phyloP scores from a whole-genome alignment of 352 stramenopile genomes.

The Elongisporangium undulatum region DNA sequence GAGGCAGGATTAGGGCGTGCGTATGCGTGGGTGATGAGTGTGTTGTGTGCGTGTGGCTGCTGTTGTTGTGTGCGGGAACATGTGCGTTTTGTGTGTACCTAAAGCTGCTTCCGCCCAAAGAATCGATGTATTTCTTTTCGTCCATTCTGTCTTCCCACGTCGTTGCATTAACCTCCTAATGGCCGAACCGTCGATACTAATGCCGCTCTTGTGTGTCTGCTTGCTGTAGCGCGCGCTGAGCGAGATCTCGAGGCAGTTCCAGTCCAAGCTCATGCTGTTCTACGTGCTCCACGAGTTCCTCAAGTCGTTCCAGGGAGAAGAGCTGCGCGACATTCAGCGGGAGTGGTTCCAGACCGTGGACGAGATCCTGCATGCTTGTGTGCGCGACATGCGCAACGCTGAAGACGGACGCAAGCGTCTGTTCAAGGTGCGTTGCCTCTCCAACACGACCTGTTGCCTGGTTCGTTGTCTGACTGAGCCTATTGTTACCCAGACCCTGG shows the following conservation, averaged over 20 bases:
- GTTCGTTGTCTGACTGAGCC: background rate
- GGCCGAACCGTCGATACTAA: background rate
- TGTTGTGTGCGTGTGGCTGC: conserved; percentile 7
- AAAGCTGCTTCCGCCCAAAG: background rate
- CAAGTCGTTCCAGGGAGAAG: conserved; percentile 67
- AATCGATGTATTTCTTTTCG: background rate
- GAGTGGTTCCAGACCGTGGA: conserved; percentile 82
- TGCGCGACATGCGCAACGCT: conserved; percentile 56
- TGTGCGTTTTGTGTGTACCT: background rate
- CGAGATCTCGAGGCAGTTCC: conserved; percentile 57
- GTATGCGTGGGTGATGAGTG: conserved; percentile 3
- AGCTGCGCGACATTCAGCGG: conserved; percentile 50
- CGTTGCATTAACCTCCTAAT: background rate
- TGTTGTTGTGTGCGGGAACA: conserved; percentile 5
- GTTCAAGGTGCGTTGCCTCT: conserved; percentile 45
- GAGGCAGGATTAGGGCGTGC: conserved; percentile 4
- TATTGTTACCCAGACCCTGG: conserved; percentile 42
- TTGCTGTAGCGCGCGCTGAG: conserved; percentile 43
- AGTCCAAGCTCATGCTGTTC: conserved; percentile 83
- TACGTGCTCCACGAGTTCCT: conserved; percentile 88
- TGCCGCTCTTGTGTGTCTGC: conserved; percentile 6
- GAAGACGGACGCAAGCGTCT: conserved; percentile 71
- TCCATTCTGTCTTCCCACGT: conserved; percentile 4
- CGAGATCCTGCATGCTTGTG: conserved; percentile 67
- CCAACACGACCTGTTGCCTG: background rate